A percentile compares a stretch with the other conserved stretches of the same genome.
Conservation (phyloP, 805 yeast genomes). For the Yarrowia phangngaensis region DNA sequence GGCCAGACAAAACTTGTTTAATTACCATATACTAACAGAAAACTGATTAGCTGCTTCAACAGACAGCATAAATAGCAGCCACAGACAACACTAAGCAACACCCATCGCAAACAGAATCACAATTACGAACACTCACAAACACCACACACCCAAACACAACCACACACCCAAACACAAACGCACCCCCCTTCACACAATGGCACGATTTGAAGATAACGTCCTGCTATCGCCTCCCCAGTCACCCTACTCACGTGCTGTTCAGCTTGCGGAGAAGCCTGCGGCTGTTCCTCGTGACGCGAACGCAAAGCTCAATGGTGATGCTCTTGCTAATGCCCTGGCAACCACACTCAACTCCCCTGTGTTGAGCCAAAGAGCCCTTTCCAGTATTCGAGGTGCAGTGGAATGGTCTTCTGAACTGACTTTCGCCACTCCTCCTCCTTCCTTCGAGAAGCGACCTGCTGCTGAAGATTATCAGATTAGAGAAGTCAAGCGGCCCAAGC, state of each 20-base stretch:
- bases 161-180: background rate
- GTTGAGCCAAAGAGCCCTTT: conserved; percentile 18
- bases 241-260: conserved; percentile 25
- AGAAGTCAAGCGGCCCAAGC: conserved; percentile 26
- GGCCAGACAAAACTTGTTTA: background rate
- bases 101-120: background rate
- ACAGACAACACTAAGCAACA: too few species aligned
- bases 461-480: conserved; percentile 10
- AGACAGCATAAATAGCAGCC: conserved; percentile 22
- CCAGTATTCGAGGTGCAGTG: conserved; percentile 20
- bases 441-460: conserved; percentile 13
- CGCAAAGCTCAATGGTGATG: conserved; percentile 3
- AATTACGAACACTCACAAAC: background rate
- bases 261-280: conserved; percentile 20
- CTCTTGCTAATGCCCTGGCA: conserved; percentile 20
- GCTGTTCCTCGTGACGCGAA: conserved; percentile 11
- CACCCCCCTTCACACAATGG: background rate
- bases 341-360: conserved; percentile 21
- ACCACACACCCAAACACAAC: conserved; percentile 1
- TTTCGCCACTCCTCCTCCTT: conserved; percentile 25
- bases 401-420: conserved; percentile 15
- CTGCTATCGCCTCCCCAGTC: conserved; percentile 26
- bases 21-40: background rate
- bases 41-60: conserved; percentile 17
- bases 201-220: conserved; percentile 22